Evolutionary conservation across 179 eudicot genomes (phyloP).

Genomic region (Carnegiea gigantea): DNA sequence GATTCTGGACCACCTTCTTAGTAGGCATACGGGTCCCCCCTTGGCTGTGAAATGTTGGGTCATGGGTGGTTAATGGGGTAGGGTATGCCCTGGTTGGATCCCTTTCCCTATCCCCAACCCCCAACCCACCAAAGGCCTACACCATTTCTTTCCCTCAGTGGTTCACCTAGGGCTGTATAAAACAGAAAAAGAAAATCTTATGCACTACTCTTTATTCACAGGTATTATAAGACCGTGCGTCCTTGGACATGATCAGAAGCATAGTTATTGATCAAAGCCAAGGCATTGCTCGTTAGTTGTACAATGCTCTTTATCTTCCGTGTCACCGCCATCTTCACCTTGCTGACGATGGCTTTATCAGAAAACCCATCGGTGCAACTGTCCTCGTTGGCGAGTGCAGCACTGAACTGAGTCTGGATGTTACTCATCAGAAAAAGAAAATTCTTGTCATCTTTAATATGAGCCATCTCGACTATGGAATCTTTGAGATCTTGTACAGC

Average conservation of each 20-base stretch:
- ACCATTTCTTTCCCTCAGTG: background rate
- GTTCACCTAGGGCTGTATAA: background rate
- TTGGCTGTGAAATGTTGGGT: background rate
- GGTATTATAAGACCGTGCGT: too few species aligned
- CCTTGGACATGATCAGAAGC: slow-evolving; percentile 23
- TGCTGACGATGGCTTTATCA: slow-evolving; percentile 12
- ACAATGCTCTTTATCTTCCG: slow-evolving; percentile 23
- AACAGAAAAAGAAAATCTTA: background rate
- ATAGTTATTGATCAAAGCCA: slow-evolving; percentile 37
- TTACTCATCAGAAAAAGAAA: slow-evolving; percentile 23
- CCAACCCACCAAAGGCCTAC: background rate
- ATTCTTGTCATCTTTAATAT: slow-evolving; percentile 13
- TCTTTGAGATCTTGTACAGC: slow-evolving; percentile 28
- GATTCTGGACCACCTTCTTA: background rate
- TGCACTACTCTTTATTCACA: background rate
- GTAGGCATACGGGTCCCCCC: background rate
- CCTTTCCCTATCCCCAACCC: background rate
- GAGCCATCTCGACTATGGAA: slow-evolving; percentile 36
- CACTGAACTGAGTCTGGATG: slow-evolving; percentile 41
- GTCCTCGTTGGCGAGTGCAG: slow-evolving; percentile 34
- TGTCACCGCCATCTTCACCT: slow-evolving; percentile 27
- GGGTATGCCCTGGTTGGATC: background rate
- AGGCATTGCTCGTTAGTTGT: slow-evolving; percentile 42
- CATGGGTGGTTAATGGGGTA: background rate
- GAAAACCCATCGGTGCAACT: slow-evolving; percentile 35